A percentile compares a stretch with the other conserved stretches of the same genome.
phyloP scores from a whole-genome alignment of 805 yeast genomes.

The Cyberlindnera veronae region DNA sequence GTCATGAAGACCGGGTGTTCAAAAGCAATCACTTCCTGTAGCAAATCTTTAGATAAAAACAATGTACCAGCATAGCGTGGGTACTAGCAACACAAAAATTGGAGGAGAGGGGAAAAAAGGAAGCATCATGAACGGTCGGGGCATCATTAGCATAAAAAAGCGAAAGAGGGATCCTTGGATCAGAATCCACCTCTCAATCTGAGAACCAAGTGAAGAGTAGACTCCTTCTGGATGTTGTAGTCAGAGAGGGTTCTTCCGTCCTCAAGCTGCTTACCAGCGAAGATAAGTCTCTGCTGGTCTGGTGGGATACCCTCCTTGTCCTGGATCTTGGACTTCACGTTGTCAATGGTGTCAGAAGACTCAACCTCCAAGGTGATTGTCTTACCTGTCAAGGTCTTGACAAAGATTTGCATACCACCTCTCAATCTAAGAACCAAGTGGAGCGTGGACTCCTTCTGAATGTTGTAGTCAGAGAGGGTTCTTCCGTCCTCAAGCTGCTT shows the following conservation, averaged over 20 bases:
- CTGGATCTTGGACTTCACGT: conserved; percentile 36
- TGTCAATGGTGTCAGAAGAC: conserved; percentile 95
- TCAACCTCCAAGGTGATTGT: conserved; percentile 97
- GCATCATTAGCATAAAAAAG: no score
- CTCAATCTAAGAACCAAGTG: conserved; percentile 84
- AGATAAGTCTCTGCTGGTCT: conserved; percentile 2
- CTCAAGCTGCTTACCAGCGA: conserved; percentile 3
- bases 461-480: conserved; percentile 90
- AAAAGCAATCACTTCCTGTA: no score
- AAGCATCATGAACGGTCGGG: no score
- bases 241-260: conserved; percentile 1
- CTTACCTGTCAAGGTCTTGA: conserved; percentile 96
- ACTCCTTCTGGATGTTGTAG: conserved; percentile 2
- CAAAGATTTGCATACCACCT: conserved; percentile 92
- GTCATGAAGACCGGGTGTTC: no score
- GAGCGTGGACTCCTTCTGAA: conserved; percentile 87
- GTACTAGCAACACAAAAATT: no score
- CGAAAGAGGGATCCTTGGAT: no score
- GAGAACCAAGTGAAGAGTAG: conserved; percentile 49
- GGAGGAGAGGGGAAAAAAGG: no score
- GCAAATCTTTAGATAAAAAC: no score
- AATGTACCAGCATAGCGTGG: no score
- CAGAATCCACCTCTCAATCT: conserved; percentile 81
- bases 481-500: conserved; percentile 94
- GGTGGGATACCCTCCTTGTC: conserved; percentile 3